A percentile compares a stretch with the other conserved stretches of the same genome.
Evolutionary conservation across 306 rosid genomes (phyloP).

Genomic region (Potentilla sterilis): DNA sequence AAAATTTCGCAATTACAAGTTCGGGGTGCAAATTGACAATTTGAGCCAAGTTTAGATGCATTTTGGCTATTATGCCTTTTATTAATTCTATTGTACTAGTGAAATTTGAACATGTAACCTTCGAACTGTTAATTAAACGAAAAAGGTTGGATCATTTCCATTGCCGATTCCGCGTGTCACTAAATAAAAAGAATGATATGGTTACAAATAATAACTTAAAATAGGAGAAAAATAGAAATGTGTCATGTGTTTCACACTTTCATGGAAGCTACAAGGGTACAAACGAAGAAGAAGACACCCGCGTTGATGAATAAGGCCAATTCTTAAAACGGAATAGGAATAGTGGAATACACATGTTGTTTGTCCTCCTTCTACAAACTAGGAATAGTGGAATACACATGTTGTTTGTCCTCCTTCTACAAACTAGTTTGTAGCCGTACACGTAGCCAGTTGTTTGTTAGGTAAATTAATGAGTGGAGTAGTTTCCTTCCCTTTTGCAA

Average conservation of each 20-base stretch:
- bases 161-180: no score
- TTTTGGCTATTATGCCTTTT: no score
- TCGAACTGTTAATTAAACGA: no score
- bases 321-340: no score
- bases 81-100: no score
- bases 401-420: not conserved
- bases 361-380: not conserved
- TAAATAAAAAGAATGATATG: not conserved
- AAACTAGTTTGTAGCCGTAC: not conserved
- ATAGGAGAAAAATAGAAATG: not conserved
- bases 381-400: no score
- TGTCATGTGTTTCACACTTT: not conserved
- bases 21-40: no score
- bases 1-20: no score
- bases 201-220: not conserved
- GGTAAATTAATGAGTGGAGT: not conserved
- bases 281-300: not conserved
- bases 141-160: not conserved
- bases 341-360: not conserved
- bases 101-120: no score
- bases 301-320: not conserved
- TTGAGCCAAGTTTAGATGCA: no score
- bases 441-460: not conserved
- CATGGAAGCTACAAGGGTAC: not conserved
- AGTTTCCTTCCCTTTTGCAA: no score